A percentile compares a stretch with the other conserved stretches of the same genome.
These are phyloP conservation scores for Russula compacta DNA, from an alignment of 768 basidiomycete genomes.

Conservation along the genomic window DNA sequence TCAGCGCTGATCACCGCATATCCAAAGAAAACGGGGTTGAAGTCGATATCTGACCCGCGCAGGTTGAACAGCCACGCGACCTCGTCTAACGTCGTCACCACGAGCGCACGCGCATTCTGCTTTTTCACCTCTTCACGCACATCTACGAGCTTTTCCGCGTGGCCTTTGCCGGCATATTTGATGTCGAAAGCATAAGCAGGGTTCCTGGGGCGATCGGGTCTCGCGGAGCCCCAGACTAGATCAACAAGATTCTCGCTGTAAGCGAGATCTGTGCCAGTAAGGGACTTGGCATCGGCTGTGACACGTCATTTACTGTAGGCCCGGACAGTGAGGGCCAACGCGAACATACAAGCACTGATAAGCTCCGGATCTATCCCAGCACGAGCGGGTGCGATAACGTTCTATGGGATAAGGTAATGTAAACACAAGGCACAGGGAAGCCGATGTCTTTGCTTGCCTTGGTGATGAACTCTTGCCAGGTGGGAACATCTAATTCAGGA, in stretches of 20 bases:
- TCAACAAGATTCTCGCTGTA: slow-evolving; percentile 75
- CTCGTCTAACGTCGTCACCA: slow-evolving; percentile 88
- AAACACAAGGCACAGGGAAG: background rate
- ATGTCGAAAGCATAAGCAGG: slow-evolving; percentile 59
- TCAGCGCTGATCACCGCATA: slow-evolving; percentile 69
- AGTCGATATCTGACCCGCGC: slow-evolving; percentile 86
- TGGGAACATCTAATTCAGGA: slow-evolving; percentile 58
- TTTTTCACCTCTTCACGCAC: slow-evolving; percentile 57
- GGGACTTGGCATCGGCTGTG: slow-evolving; percentile 54
- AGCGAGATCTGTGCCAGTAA: slow-evolving; percentile 52
- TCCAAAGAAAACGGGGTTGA: slow-evolving; percentile 89
- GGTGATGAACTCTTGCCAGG: slow-evolving; percentile 80
- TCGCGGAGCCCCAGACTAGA: slow-evolving; percentile 56
- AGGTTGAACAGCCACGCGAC: slow-evolving; percentile 93
- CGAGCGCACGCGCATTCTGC: slow-evolving; percentile 58
- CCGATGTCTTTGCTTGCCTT: slow-evolving; percentile 37
- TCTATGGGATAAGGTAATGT: slow-evolving; percentile 29
- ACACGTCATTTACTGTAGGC: background rate
- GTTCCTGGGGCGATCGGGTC: slow-evolving; percentile 61
- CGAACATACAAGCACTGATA: slow-evolving; percentile 49
- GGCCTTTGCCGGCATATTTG: slow-evolving; percentile 64
- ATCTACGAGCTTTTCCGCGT: slow-evolving; percentile 55
- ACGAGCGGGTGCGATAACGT: slow-evolving; percentile 48
- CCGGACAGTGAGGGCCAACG: background rate
- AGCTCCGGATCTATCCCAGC: slow-evolving; percentile 81